phyloP scores from a whole-genome alignment of 768 basidiomycete genomes.

The Chiua virens region DNA sequence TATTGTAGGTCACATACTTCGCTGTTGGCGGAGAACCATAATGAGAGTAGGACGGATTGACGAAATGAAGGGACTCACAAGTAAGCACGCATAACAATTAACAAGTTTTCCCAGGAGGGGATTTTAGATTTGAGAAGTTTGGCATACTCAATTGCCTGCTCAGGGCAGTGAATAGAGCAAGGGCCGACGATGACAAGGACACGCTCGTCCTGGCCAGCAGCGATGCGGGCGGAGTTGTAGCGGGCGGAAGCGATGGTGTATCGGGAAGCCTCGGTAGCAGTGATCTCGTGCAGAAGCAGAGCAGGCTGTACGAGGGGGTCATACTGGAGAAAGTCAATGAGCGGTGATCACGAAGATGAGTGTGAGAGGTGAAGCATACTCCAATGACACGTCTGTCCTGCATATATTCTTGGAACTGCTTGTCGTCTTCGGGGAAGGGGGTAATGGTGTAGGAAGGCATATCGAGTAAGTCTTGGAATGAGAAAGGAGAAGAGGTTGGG shows the following conservation, averaged over 20 bases:
- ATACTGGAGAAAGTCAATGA: constrained; percentile 52
- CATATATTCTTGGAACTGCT: constrained; percentile 69
- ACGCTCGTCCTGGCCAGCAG: constrained; percentile 83
- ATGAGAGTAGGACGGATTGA: constrained; percentile 30
- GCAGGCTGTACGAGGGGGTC: constrained; percentile 96
- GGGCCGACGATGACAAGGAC: constrained; percentile 92
- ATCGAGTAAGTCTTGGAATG: not conserved
- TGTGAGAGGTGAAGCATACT: constrained; percentile 40
- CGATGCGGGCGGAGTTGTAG: constrained; percentile 72
- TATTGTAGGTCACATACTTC: constrained; percentile 32
- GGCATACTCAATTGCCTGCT: constrained; percentile 84
- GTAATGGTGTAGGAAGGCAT: constrained; percentile 47
- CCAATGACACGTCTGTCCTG: constrained; percentile 80
- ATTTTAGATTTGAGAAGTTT: constrained; percentile 67
- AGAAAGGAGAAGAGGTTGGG: constrained; percentile 4
- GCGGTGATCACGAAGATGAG: constrained; percentile 1
- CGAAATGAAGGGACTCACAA: constrained; percentile 61
- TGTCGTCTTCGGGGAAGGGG: constrained; percentile 64
- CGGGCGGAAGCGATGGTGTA: constrained; percentile 80
- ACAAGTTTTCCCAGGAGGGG: constrained; percentile 67
- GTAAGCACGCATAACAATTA: constrained; percentile 96
- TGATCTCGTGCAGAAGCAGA: constrained; percentile 84
- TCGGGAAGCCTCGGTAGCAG: constrained; percentile 60
- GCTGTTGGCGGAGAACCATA: constrained; percentile 31
- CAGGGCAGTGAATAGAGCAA: constrained; percentile 90